Evolutionary conservation across 805 yeast species (phyloP).

Genomic region (Clavispora asparagi): DNA sequence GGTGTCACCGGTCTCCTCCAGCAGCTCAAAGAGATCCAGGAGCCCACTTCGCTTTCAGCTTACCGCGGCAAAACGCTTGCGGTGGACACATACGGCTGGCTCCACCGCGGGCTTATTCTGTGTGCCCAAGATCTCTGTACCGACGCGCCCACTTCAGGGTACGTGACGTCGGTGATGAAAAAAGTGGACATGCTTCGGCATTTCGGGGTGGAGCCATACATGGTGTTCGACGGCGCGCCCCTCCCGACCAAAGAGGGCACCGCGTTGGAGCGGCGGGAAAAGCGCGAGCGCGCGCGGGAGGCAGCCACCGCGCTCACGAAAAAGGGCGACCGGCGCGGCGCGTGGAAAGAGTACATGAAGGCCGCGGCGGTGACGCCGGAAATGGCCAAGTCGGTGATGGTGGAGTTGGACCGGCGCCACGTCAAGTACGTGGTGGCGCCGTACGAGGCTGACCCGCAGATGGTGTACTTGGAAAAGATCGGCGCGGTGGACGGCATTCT

Average conservation of each 20-base stretch:
- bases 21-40: conserved; percentile 70
- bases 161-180: conserved; percentile 63
- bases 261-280: conserved; percentile 55
- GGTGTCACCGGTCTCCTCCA: conserved; percentile 82
- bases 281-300: conserved; percentile 52
- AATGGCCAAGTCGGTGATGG: conserved; percentile 85
- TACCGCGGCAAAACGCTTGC: conserved; percentile 77
- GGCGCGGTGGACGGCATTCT: conserved; percentile 81
- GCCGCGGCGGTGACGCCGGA: conserved; percentile 84
- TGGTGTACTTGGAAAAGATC: conserved; percentile 77
- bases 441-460: conserved; percentile 96
- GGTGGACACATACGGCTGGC: conserved; percentile 96
- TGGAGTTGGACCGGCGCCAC: conserved; percentile 50
- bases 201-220: conserved; percentile 71
- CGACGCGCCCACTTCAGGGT: conserved; percentile 65
- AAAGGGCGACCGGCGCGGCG: conserved; percentile 53
- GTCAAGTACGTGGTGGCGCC: conserved; percentile 90
- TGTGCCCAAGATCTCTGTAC: conserved; percentile 81
- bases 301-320: conserved; percentile 49
- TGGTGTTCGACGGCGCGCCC: conserved; percentile 91
- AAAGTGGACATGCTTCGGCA: conserved; percentile 60
- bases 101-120: conserved; percentile 77
- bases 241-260: conserved; percentile 75
- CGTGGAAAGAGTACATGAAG: conserved; percentile 66
- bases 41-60: conserved; percentile 48